Evolutionary conservation across 495 filamentous ascomycete species (phyloP), one percentile per base, ranked within the genome.

Genomic region (Antarctomyces pellizariae): DNA sequence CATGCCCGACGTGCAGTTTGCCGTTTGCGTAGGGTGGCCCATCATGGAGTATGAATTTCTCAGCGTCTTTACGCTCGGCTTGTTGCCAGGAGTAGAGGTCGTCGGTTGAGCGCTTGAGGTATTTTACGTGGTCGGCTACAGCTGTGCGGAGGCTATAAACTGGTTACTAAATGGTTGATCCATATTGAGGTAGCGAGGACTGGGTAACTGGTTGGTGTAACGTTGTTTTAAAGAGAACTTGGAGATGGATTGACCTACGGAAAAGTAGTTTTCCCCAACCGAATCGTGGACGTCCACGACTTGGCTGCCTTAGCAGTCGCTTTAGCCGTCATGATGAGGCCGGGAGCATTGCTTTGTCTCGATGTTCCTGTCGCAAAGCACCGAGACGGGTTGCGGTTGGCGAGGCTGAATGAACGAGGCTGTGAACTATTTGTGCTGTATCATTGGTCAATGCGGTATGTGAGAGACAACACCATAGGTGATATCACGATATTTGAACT

Each of bases 21-120:
- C 89, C 86, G 44, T 99, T 99, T 25, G 86, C 86, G 45, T 95
- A 99, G 0, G 89, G 86, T 1, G 86, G 86, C 1, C 86, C 86
- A 68, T 99, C 86, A 49, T 95, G 84, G 7, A 99, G 57, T 7
- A 82, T 53, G 38, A 93, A 95, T 7, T 57, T 50, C 25, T 63
- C 47, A 19, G 61, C 47, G 25, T 53, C 55, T 25, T 67, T 57
- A 26, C 70, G 55, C 20, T 60, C 61, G 34, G 46, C 44, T 29
- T 52, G 56, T 56, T 95, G 89, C 82, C 79, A 91, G 35, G 62
- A 50, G 54, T 95, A 95, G 6, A 93, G 62, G 16, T 76, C 64
- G 53, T 91, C 78, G 48, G 83, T 72, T 51, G 74, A 89, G 63
- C 59, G 56, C 36, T 66, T 53, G 16, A 86, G 58, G 44, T 80